Percentiles rank a stretch among this genome's conserved stretches.
Evolutionary conservation across 2,329 filamentous ascomycete genomes (phyloP).

Genomic region (Coniochaeta ligniaria): DNA sequence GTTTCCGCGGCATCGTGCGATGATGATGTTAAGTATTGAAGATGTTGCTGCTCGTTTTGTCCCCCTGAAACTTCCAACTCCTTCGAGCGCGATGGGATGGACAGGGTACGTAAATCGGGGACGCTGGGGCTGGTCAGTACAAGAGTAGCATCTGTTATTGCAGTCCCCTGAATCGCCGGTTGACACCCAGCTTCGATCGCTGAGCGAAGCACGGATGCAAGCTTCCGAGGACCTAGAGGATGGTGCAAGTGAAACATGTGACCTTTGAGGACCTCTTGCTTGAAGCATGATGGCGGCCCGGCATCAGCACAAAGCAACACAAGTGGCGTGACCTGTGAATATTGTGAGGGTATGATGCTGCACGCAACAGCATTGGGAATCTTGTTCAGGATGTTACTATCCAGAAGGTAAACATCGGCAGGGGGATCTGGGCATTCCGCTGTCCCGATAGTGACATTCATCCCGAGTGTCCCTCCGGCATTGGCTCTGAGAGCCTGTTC

Average conservation of each 20-base stretch:
- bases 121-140: no score
- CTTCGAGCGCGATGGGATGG: background rate
- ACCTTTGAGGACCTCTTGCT: background rate
- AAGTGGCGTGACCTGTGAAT: conserved; percentile 3
- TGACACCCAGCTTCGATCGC: background rate
- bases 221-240: conserved; percentile 11
- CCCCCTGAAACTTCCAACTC: background rate
- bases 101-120: no score
- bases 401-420: conserved; percentile 13
- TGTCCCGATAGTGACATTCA: conserved; percentile 6
- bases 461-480: conserved; percentile 7
- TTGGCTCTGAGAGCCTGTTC: conserved; percentile 8
- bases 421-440: conserved; percentile 2
- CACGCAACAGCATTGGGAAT: background rate
- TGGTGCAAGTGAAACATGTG: conserved; percentile 10
- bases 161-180: background rate
- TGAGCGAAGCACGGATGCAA: conserved; percentile 7
- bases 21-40: background rate
- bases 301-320: conserved; percentile 11
- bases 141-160: background rate
- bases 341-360: background rate
- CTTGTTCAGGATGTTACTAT: background rate
- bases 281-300: conserved; percentile 5
- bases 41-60: background rate
- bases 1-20: background rate